Base-by-base conservation (phyloP, 306 rosid genomes). In the Dryas drummondii region DNA sequence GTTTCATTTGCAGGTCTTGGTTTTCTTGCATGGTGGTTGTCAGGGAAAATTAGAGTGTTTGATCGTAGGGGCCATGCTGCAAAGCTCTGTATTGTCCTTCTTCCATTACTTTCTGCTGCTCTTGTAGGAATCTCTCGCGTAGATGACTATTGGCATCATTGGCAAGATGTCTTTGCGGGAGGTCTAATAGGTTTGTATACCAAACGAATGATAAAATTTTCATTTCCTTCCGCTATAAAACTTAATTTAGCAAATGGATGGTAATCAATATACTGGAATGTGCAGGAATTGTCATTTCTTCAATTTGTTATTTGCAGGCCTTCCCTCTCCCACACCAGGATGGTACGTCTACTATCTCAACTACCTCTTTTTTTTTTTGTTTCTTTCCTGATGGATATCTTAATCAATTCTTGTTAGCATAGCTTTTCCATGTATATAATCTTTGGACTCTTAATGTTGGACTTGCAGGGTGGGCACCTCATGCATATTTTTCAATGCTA, bases 71-170 rank as follows among this genome's bases (percentile, higher is more conserved):
- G 91, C 2, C 88, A 84, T 69, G 52, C 79, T 27, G 82, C 74
- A 2, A 87, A 78, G 77, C 73, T 87, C 12, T 79, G 88, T 66
- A 3, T 87, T 67, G 85, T 82, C 1, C 66, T 87, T 58, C 75
- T 84, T 75, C 91, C 91, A 41, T 65, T 87, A 52, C 87, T 87
- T 26, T 3, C 52, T 71, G 91, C 88, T 63, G 45, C 85, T 58
- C 85, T 87, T 9, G 66, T 87, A 4, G 91, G 87, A 68, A 5
- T 80, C 61, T 72, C 84, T 48, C 78, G 84, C 46, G 91, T 87
- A 55, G 86, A 84, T 75, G 91, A 87, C 76, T 87, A 87, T 46
- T 87, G 91, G 87, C 91, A 87, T 72, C 91, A 84, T 72, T 87
- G 91, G 91, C 79, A 83, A 47, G 91, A 87, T 65, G 91, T 87